phyloP scores from a whole-genome alignment of 345 rosid genomes.

The Acer saccharum region DNA sequence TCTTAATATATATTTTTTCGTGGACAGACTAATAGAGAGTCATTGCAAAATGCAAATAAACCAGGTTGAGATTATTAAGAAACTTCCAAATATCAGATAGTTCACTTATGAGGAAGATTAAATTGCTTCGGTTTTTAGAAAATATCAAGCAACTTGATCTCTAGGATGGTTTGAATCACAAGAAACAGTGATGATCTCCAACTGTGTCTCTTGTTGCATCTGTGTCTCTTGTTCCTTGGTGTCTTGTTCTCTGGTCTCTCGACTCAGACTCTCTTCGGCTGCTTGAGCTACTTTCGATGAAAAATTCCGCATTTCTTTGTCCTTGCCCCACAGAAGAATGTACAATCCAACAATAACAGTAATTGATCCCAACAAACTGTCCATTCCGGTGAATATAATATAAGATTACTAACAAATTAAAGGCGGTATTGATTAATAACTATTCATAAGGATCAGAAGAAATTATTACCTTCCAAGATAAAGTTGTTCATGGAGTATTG shows the following conservation, averaged over 20 bases:
- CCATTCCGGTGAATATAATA: not conserved
- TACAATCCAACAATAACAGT: constrained; percentile 62
- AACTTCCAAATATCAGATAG: not conserved
- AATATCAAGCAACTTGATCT: constrained; percentile 9
- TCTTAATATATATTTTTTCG: not conserved
- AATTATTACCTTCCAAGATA: constrained; percentile 58
- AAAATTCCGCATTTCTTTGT: constrained; percentile 44
- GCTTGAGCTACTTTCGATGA: constrained; percentile 37
- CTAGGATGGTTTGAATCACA: constrained; percentile 19
- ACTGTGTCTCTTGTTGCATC: constrained; percentile 36
- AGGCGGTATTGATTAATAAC: not conserved
- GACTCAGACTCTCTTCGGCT: constrained; percentile 25
- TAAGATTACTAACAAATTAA: constrained; percentile 1
- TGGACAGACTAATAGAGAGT: constrained; percentile 3
- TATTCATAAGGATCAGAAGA: not conserved
- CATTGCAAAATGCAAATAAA: not conserved
- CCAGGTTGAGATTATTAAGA: constrained; percentile 2
- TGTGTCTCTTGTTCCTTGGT: constrained; percentile 36
- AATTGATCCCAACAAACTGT: constrained; percentile 63
- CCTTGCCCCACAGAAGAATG: constrained; percentile 75
- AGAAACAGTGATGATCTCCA: constrained; percentile 32
- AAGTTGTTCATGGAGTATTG: constrained; percentile 54
- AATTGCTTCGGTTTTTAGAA: not conserved
- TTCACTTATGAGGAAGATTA: not conserved
- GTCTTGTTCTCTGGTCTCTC: not conserved